Conservation (phyloP, 495 filamentous ascomycete genomes). For the Penicillium pulvis region DNA sequence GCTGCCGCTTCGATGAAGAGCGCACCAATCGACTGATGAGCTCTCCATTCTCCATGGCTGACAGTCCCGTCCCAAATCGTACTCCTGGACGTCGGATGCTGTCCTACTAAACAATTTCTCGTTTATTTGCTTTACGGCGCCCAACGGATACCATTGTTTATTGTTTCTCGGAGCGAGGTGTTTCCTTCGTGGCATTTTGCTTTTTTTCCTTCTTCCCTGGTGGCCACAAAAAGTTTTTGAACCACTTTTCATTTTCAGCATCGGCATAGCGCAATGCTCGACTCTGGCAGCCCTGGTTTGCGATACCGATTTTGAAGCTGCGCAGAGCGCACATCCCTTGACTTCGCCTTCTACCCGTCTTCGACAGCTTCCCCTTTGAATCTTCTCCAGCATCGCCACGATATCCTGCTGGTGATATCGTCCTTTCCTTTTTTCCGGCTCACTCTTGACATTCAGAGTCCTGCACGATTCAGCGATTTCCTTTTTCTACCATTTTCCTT, state of each 20-base stretch:
- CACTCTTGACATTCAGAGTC: constrained; percentile 14
- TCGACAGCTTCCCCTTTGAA: constrained; percentile 5
- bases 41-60: constrained; percentile 48
- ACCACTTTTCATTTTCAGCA: constrained; percentile 8
- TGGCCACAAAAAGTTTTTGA: constrained; percentile 8
- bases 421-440: constrained; percentile 21
- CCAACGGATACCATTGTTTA: constrained; percentile 19
- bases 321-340: constrained; percentile 15
- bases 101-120: constrained; percentile 56
- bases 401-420: constrained; percentile 29
- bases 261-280: constrained; percentile 15
- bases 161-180: constrained; percentile 31
- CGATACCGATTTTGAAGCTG: constrained; percentile 13
- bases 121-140: constrained; percentile 16
- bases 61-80: constrained; percentile 56
- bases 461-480: constrained; percentile 23
- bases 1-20: constrained; percentile 50
- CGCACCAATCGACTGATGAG: constrained; percentile 37
- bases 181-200: constrained; percentile 24
- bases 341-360: constrained; percentile 6
- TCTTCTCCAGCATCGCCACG: constrained; percentile 5
- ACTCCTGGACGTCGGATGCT: constrained; percentile 68
- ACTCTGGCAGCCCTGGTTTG: constrained; percentile 15
- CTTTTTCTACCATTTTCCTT: not conserved
- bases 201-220: constrained; percentile 10